Evolutionary conservation across 179 eudicot genomes (phyloP), one percentile per base, ranked within the genome.

Genomic region (Drosera spatulata): DNA sequence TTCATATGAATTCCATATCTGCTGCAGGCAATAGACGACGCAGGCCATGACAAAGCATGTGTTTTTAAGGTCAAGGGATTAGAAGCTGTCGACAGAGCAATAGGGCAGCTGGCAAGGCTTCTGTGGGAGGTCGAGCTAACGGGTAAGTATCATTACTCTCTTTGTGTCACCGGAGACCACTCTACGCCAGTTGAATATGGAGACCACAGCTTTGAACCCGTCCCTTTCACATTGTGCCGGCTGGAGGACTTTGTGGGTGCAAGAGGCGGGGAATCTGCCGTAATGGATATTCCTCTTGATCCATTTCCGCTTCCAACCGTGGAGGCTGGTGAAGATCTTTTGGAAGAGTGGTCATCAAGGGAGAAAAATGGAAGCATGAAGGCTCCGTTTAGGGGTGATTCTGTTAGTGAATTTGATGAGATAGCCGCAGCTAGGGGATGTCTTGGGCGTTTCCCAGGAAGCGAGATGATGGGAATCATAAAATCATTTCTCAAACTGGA

Each of bases 181-280:
- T 91, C 98, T 40, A 91, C 98, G 46, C 98, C 98, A 0, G 96
- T 91, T 33, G 98, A 91, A 41, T 91, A 88, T 53, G 97, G 97
- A 2, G 98, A 91, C 79, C 98, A 91, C 80, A 91, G 99, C 79
- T 89, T 86, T 50, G 95, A 93, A 77, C 93, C 96, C 0, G 99
- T 93, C 39, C 99, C 99, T 14, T 89, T 93, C 63, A 47, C 96
- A 10, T 43, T 93, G 13, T 93, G 95, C 58, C 79, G 78, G 49
- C 79, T 93, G 62, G 69, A 77, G 68, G 99, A 93, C 80, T 93
- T 79, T 61, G 93, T 93, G 58, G 81, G 76, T 47, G 99, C 99
- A 41, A 69, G 78, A 41, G 99, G 99, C 7, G 96, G 98, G 41
- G 86, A 83, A 15, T 59, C 80, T 3, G 58, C 65, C 8, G 60